phyloP scores from a whole-genome alignment of 192 early-diverging fungal species.

The Spizellomyces sp. region DNA sequence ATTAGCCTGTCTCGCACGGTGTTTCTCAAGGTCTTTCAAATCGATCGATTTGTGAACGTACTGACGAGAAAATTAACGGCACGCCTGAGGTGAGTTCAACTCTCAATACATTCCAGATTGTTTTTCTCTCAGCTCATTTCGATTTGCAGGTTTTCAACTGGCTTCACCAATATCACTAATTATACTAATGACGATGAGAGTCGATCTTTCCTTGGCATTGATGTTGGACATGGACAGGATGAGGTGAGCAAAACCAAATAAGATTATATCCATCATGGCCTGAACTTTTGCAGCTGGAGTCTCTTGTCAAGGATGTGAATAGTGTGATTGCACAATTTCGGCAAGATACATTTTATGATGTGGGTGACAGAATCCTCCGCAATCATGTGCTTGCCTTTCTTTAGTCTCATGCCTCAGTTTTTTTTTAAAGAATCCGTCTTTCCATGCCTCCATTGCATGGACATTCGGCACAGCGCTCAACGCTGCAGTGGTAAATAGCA shows the following conservation, averaged over 20 bases:
- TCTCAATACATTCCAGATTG: not conserved
- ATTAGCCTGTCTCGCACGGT: slow-evolving; percentile 49
- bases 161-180: slow-evolving; percentile 33
- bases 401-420: no score
- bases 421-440: not conserved
- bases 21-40: slow-evolving; percentile 54
- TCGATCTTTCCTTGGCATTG: slow-evolving; percentile 47
- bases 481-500: not conserved
- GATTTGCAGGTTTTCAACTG: slow-evolving; percentile 32
- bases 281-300: not conserved
- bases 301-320: slow-evolving; percentile 12
- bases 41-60: slow-evolving; percentile 36
- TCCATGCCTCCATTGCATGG: slow-evolving; percentile 12
- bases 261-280: slow-evolving; percentile 10
- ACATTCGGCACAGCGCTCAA: not conserved
- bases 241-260: slow-evolving; percentile 35
- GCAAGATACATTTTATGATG: slow-evolving; percentile 17
- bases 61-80: slow-evolving; percentile 24
- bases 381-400: not conserved
- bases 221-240: slow-evolving; percentile 46
- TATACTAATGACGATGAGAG: slow-evolving; percentile 51
- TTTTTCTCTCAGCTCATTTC: not conserved
- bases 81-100: slow-evolving; percentile 2
- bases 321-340: slow-evolving; percentile 14
- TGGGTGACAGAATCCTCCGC: not conserved